These are phyloP conservation scores for Tuber indicum DNA, from an alignment of 495 filamentous ascomycete genomes.

Conservation along the genomic window DNA sequence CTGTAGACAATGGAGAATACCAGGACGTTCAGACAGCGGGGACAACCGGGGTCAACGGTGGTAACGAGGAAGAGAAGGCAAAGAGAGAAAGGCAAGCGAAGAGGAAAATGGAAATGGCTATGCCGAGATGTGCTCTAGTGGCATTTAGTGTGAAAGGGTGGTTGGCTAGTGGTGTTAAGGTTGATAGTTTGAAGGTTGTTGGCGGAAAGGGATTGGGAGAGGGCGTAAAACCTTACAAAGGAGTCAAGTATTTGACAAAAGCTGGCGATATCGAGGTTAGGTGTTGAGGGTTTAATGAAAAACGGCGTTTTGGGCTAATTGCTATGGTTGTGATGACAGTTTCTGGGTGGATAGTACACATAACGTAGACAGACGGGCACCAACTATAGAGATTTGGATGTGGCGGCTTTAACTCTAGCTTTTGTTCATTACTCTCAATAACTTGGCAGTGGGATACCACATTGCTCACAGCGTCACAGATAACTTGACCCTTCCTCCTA, in stretches of 20 bases:
- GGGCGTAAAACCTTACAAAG: slow-evolving; percentile 90
- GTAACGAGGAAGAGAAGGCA: slow-evolving; percentile 45
- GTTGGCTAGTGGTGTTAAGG: slow-evolving; percentile 87
- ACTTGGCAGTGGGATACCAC: neutral
- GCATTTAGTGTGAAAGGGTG: slow-evolving; percentile 91
- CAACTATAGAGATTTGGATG: neutral
- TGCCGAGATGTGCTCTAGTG: slow-evolving; percentile 81
- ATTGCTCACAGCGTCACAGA: neutral
- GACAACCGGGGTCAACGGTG: slow-evolving; percentile 42
- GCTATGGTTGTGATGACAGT: neutral
- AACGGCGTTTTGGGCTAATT: slow-evolving; percentile 4
- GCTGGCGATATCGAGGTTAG: slow-evolving; percentile 74
- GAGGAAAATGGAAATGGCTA: slow-evolving; percentile 65
- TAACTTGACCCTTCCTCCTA: neutral
- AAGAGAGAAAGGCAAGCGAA: slow-evolving; percentile 47
- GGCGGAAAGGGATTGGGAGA: slow-evolving; percentile 80
- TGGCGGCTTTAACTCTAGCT: neutral
- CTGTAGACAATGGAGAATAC: slow-evolving; percentile 29
- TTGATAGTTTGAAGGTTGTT: slow-evolving; percentile 82
- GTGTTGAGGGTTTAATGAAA: slow-evolving; percentile 47
- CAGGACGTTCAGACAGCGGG: slow-evolving; percentile 53
- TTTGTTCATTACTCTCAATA: neutral
- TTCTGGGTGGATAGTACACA: neutral
- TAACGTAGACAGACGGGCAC: neutral
- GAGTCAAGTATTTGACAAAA: slow-evolving; percentile 94